phyloP scores from a whole-genome alignment of 805 yeast species.

The Lipomyces chichibuensis region DNA sequence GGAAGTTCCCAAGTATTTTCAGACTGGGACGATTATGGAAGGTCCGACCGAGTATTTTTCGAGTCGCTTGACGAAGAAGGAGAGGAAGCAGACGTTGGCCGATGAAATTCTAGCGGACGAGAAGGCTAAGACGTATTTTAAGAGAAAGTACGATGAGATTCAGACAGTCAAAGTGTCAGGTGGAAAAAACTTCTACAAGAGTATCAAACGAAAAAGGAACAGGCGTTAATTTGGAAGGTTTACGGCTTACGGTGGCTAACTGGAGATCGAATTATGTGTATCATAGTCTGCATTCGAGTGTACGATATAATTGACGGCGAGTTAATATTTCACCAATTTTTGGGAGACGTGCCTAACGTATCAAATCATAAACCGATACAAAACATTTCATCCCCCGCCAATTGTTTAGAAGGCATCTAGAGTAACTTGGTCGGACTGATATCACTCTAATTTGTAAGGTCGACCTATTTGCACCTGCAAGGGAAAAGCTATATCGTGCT shows the following conservation, averaged over 20 bases:
- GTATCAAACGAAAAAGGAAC: slow-evolving; percentile 62
- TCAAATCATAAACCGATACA: no score
- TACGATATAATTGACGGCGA: not conserved
- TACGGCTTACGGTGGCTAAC: not conserved
- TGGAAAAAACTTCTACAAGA: slow-evolving; percentile 66
- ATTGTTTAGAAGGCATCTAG: no score
- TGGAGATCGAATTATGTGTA: not conserved
- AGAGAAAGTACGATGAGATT: slow-evolving; percentile 79
- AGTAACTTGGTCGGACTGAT: no score
- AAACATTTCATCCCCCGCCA: no score
- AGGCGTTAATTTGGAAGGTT: slow-evolving; percentile 42
- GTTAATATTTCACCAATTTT: not conserved
- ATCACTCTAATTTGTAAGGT: no score
- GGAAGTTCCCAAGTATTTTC: slow-evolving; percentile 73
- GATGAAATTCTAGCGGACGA: slow-evolving; percentile 80
- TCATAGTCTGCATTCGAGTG: not conserved
- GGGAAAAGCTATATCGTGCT: not conserved
- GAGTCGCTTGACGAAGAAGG: slow-evolving; percentile 64
- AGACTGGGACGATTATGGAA: slow-evolving; percentile 84
- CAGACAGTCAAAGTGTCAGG: slow-evolving; percentile 68
- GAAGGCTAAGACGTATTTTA: slow-evolving; percentile 73
- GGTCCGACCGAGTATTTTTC: slow-evolving; percentile 79
- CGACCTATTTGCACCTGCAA: no score
- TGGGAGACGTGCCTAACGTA: not conserved
- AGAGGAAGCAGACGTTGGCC: slow-evolving; percentile 76